phyloP scores from a whole-genome alignment of 345 rosid species.

The Noccaea bulbosa region DNA sequence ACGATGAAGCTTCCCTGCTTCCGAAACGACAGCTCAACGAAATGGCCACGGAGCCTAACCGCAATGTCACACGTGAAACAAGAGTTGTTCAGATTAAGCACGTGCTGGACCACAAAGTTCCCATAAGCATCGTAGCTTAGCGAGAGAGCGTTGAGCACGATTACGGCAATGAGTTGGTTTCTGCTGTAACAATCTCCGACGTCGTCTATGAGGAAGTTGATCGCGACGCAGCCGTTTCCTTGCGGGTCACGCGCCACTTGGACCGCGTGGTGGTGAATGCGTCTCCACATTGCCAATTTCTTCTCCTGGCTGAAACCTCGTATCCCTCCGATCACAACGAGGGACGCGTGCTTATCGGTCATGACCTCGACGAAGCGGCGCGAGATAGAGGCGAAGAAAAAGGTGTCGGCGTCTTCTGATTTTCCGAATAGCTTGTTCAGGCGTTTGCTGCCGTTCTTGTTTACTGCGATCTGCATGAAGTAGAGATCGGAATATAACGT shows the following conservation, averaged over 20 bases:
- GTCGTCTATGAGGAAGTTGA: slow-evolving; percentile 23
- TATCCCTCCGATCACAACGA: slow-evolving; percentile 4
- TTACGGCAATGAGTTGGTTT: not conserved
- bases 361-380: slow-evolving; percentile 9
- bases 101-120: slow-evolving; percentile 32
- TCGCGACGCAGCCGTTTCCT: slow-evolving; percentile 32
- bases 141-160: not conserved
- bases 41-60: slow-evolving; percentile 7
- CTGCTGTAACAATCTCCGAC: not conserved
- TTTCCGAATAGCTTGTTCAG: not conserved
- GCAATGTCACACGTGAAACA: not conserved
- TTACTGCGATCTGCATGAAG: slow-evolving; percentile 21
- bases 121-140: slow-evolving; percentile 26
- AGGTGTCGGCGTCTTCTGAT: slow-evolving; percentile 14
- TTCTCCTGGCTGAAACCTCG: not conserved
- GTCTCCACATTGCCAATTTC: not conserved
- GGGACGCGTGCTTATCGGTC: slow-evolving; percentile 3
- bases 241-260: not conserved
- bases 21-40: slow-evolving; percentile 5
- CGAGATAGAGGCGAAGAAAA: not conserved
- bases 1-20: slow-evolving; percentile 33
- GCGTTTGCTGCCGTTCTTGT: slow-evolving; percentile 22
- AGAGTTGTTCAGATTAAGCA: slow-evolving; percentile 1
- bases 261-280: not conserved
- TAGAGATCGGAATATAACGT: not conserved